phyloP scores from a whole-genome alignment of 2,329 filamentous ascomycete genomes.

The Fusarium protoensiforme region DNA sequence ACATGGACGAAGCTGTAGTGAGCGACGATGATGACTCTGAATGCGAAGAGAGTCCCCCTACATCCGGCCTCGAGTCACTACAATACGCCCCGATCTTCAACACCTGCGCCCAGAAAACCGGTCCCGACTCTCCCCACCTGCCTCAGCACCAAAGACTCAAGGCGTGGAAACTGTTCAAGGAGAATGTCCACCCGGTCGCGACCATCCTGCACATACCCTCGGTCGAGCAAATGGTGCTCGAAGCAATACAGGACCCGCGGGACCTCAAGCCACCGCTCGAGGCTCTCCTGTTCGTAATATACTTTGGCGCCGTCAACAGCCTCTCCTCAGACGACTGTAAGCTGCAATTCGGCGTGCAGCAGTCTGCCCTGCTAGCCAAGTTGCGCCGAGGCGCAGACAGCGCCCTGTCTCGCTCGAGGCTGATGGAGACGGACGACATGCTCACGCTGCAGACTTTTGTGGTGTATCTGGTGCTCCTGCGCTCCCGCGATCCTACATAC shows the following conservation, averaged over 20 bases:
- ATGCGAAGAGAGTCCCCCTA: background rate
- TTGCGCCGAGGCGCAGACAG: slow-evolving; percentile 6
- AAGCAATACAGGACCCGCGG: slow-evolving; percentile 1
- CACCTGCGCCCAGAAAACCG: slow-evolving; percentile 1
- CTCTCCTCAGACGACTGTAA: slow-evolving; percentile 1
- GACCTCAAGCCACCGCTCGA: slow-evolving; percentile 1
- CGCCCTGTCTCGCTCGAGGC: slow-evolving; percentile 3
- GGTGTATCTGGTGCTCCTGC: slow-evolving; percentile 4
- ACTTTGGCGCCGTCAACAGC: slow-evolving; percentile 12
- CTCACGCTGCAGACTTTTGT: slow-evolving; percentile 13
- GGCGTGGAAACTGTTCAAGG: slow-evolving; percentile 16
- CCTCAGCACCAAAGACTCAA: slow-evolving; percentile 1
- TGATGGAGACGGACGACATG: slow-evolving; percentile 14
- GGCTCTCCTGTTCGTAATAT: slow-evolving; percentile 8
- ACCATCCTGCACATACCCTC: slow-evolving; percentile 15
- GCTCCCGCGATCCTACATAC: slow-evolving; percentile 9
- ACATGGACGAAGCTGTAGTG: background rate
- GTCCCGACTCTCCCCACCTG: background rate
- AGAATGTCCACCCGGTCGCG: slow-evolving; percentile 10
- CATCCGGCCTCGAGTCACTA: background rate
- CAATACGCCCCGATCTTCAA: slow-evolving; percentile 12
- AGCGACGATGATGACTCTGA: slow-evolving; percentile 8
- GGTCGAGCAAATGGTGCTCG: slow-evolving; percentile 3
- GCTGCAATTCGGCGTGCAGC: background rate
- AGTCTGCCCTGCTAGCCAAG: background rate